Evolutionary conservation across 139 green algal genomes (phyloP).

Genomic region (Pedinophyceae sp.): DNA sequence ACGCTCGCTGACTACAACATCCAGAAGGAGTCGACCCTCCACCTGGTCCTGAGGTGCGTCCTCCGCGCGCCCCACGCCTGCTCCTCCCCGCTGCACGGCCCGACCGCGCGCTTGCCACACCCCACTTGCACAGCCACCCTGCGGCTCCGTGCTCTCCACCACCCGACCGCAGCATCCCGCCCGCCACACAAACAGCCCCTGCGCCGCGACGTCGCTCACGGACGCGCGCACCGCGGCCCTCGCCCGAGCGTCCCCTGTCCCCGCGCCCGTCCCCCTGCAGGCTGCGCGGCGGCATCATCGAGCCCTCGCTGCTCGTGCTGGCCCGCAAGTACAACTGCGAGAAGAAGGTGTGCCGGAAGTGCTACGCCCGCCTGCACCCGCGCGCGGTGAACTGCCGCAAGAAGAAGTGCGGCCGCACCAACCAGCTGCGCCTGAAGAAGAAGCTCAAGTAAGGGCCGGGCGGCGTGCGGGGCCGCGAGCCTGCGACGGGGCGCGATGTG

Average conservation of each 20-base stretch:
- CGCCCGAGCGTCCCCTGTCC: too few species aligned
- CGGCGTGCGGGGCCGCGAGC: neutral
- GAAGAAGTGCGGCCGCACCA: slow-evolving; percentile 55
- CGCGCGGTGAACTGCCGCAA: slow-evolving; percentile 94
- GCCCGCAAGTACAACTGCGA: slow-evolving; percentile 98
- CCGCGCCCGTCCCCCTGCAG: too few species aligned
- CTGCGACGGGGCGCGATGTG: too few species aligned
- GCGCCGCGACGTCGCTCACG: too few species aligned
- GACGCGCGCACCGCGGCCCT: too few species aligned
- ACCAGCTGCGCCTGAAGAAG: slow-evolving; percentile 81
- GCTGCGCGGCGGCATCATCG: slow-evolving; percentile 95
- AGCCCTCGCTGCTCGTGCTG: slow-evolving; percentile 93
- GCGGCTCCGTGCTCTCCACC: too few species aligned
- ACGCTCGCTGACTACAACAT: slow-evolving; percentile 97
- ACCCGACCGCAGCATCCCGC: too few species aligned
- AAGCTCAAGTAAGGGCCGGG: slow-evolving; percentile 72
- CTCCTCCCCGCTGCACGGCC: too few species aligned
- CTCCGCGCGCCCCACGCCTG: too few species aligned
- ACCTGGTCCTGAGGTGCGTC: slow-evolving; percentile 96
- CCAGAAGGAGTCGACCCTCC: slow-evolving; percentile 96
- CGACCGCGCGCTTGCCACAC: too few species aligned
- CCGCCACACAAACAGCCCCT: too few species aligned
- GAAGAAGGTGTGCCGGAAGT: slow-evolving; percentile 99
- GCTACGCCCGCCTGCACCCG: slow-evolving; percentile 96
- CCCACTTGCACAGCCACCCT: too few species aligned